Evolutionary conservation across 257 asterid genomes (phyloP), one percentile per base, ranked within the genome.

Genomic region (Mentha longifolia): DNA sequence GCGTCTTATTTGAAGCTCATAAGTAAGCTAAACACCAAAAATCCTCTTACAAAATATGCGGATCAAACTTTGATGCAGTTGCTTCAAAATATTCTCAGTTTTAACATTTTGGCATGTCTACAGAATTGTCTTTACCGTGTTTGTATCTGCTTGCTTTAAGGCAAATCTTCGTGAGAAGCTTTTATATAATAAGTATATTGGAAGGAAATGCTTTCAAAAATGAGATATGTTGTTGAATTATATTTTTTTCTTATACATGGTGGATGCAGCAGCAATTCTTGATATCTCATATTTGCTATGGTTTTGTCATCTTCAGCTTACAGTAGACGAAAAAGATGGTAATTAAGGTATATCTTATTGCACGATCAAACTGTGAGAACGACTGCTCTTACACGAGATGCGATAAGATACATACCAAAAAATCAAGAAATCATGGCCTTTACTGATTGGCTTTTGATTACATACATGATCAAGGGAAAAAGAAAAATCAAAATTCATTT

Each of bases 361-460:
- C 39, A 33, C 7, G 8, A 35, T 35, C 39, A 35, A 35, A 35
- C 39, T 7, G 39, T 35, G 9, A 35, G 39, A 35, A 35, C 39
- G 5, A 35, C 39, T 35, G 39, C 39, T 35, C 39, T 35, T 4
- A 47, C 57, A 16, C 58, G 57, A 51, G 30, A 7, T 51, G 57
- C 17, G 30, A 17, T 17, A 51, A 52, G 6, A 17, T 19, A 19
- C 59, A 17, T 10, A 19, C 5, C 15, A 54, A 52, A 22, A 19
- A 19, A 54, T 54, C 33, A 55, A 55, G 61, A 55, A 55, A 55
- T n/a, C 9, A 12, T 55, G 3, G 16, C 9, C 35, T 54, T 12
- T 2, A 57, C 43, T 58, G 63, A 15, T 25, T 58, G 43, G 42
- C 63, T 30, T 28, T 28, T 58, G 63, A 17, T 57, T 57, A 57